phyloP scores from a whole-genome alignment of 2,329 filamentous ascomycete genomes.

The Penicillium capsulatum region DNA sequence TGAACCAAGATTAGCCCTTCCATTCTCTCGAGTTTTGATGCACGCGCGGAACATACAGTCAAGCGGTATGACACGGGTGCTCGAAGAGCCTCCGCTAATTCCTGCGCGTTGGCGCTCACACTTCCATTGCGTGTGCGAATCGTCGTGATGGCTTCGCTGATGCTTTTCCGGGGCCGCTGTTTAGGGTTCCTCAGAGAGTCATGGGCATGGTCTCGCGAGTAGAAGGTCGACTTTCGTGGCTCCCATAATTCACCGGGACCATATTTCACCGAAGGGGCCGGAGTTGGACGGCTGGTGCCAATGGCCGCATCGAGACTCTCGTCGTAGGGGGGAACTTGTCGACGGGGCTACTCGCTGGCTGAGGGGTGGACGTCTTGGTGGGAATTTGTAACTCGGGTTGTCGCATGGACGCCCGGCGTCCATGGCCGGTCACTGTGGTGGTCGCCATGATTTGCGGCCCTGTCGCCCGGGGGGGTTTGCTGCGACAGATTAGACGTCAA shows the following conservation, averaged over 20 bases:
- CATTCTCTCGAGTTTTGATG: neutral
- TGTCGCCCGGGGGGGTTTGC: neutral
- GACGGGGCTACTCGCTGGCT: constrained; percentile 32
- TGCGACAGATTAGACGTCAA: too few species aligned
- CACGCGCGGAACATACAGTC: constrained; percentile 59
- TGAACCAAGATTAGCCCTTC: constrained; percentile 46
- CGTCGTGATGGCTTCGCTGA: constrained; percentile 79
- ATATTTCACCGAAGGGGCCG: constrained; percentile 30
- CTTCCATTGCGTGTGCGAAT: constrained; percentile 78
- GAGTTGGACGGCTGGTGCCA: constrained; percentile 24
- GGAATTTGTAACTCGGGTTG: constrained; percentile 34
- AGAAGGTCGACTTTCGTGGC: constrained; percentile 52
- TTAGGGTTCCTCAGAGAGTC: constrained; percentile 36
- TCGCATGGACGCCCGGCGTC: constrained; percentile 38
- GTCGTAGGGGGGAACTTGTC: constrained; percentile 46
- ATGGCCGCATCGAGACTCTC: constrained; percentile 30
- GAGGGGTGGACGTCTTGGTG: constrained; percentile 26
- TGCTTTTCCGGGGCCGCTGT: constrained; percentile 75
- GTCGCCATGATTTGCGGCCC: constrained; percentile 35
- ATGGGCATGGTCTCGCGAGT: constrained; percentile 42
- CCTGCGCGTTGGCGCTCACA: constrained; percentile 87
- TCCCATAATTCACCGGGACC: constrained; percentile 56
- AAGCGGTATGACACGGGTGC: constrained; percentile 85
- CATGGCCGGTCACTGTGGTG: constrained; percentile 39
- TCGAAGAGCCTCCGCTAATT: constrained; percentile 84